Evolutionary conservation across 73 alveolate species (phyloP).

Genomic region (Paraurostyla sp.): DNA sequence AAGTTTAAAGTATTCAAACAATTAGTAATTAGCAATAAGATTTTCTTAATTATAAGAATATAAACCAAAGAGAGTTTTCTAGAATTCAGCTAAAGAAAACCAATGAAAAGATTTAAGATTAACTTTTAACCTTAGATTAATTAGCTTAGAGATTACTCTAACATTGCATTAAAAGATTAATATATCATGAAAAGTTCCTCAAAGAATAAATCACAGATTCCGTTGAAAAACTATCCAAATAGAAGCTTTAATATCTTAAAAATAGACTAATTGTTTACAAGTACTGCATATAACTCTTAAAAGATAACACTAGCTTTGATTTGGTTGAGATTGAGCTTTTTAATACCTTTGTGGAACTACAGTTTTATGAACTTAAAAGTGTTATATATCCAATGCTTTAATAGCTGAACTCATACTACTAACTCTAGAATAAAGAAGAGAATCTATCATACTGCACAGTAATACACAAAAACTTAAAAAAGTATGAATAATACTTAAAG

Average conservation of each 20-base stretch:
- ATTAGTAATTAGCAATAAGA: no score
- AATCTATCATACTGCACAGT: neutral
- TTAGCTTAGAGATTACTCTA: neutral
- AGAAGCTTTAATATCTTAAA: neutral
- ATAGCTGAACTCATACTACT: neutral
- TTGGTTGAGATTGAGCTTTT: neutral
- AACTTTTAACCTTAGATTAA: neutral
- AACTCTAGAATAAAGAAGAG: neutral
- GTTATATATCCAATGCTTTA: neutral
- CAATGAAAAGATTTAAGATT: neutral
- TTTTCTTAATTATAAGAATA: no score
- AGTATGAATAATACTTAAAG: no score
- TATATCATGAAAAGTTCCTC: neutral
- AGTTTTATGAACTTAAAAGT: neutral
- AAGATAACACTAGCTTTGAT: neutral
- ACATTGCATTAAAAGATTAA: neutral
- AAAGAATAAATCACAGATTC: no score
- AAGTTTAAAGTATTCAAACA: no score
- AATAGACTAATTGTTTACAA: neutral
- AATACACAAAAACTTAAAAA: neutral
- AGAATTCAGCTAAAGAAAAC: neutral
- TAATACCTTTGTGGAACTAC: neutral
- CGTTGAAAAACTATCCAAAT: no score
- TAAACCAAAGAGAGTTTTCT: neutral
- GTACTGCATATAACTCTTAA: neutral